phyloP scores from a whole-genome alignment of 495 filamentous ascomycete species.

The Podospora appendiculata region DNA sequence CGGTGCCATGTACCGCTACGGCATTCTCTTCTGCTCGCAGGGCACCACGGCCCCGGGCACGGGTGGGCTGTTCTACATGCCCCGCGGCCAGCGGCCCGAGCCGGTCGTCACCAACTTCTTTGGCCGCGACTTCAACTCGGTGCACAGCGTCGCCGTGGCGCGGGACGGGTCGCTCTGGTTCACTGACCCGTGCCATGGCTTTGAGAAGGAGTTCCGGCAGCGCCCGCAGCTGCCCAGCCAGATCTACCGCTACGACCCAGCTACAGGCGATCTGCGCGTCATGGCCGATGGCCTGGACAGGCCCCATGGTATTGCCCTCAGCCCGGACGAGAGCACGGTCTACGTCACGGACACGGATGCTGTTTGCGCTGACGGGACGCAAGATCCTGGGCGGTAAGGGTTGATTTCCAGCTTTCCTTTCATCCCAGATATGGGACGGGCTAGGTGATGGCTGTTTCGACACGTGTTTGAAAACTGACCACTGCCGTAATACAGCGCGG shows the following conservation, averaged over 20 bases:
- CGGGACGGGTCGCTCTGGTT: conserved; percentile 41
- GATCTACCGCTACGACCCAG: conserved; percentile 36
- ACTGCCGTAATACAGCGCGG: conserved; percentile 6
- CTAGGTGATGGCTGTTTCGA: too few relatives aligned
- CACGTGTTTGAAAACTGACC: too few relatives aligned
- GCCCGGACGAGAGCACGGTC: conserved; percentile 25
- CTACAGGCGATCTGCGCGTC: conserved; percentile 24
- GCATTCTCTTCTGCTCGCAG: conserved; percentile 45
- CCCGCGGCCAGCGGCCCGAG: conserved; percentile 23
- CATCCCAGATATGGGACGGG: too few relatives aligned
- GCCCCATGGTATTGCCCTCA: conserved; percentile 35
- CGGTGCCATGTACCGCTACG: conserved; percentile 20
- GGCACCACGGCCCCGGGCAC: conserved; percentile 32
- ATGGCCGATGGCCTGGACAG: conserved; percentile 36
- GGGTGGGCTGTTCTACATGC: conserved; percentile 46
- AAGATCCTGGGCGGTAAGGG: background rate
- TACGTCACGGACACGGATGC: conserved; percentile 39
- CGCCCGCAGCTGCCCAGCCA: conserved; percentile 34
- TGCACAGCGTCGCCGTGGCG: conserved; percentile 33
- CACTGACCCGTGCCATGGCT: conserved; percentile 36
- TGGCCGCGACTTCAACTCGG: conserved; percentile 38
- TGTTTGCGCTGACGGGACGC: conserved; percentile 14
- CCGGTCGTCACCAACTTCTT: conserved; percentile 34
- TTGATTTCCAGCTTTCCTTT: too few relatives aligned
- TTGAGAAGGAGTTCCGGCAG: conserved; percentile 35